Evolutionary conservation across 805 yeast species (phyloP), one percentile per base, ranked within the genome.

Genomic region (Candida wancherniae): DNA sequence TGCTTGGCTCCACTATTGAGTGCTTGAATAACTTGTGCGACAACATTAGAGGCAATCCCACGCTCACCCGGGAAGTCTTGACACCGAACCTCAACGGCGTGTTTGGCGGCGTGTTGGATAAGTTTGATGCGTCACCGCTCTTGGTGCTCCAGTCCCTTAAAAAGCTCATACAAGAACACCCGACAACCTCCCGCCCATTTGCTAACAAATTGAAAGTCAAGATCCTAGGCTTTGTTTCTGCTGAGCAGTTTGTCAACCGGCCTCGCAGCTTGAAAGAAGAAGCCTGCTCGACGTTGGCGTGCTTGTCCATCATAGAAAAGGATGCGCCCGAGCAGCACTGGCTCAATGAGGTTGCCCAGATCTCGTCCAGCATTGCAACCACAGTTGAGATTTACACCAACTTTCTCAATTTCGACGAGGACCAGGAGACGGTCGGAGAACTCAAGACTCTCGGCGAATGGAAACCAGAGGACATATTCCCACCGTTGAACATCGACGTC

Each of bases 121-220:
- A 53, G 25, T 22, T 65, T 10, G 53, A 48, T 18, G 45, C 27
- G 26, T 37, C 39, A 16, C 63, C 70, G 2, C 41, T 58, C 19
- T 45, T 67, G 9, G 53, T 68, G 20, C 49, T 66, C 17, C 48
- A 34, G 9, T 55, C 62, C 0, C 60, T 60, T 44, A 45, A 51
- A 15, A 59, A 53, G 19, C 49, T 80, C 15, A 59, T 81, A 19
- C 51, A 57, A 23, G 61, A 71, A 34, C 82, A 85, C 48, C 71
- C 94, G 1, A 83, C 92, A 2, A 81, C 94, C 2, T 84, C 84
- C 50, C 73, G 88, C 54, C 94, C 95, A 9, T 80, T 69, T 58
- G 81, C 80, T 4, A 71, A 75, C 36, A 80, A 77, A 45, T 75
- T 73, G 42, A 76, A 77, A 44, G 54, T 50, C 9, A 69, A 63